These are phyloP conservation scores for Sporothrix pseudoabietina DNA, from an alignment of 2,329 filamentous ascomycete species.

Conservation along the genomic window DNA sequence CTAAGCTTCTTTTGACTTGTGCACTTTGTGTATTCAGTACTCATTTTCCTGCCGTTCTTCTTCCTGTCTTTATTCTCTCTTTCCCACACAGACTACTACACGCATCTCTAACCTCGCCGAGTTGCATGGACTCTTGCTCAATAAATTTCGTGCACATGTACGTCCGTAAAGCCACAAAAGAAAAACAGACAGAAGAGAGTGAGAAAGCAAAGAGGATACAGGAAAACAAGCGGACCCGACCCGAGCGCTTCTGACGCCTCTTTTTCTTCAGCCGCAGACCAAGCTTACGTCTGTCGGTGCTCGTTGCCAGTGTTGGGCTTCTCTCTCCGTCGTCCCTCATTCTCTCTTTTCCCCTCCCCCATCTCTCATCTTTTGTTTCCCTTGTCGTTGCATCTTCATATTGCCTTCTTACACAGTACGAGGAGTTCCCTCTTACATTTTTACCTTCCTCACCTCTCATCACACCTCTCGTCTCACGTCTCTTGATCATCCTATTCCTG, in stretches of 20 bases:
- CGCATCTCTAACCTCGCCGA: background rate
- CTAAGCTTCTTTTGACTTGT: background rate
- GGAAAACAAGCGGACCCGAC: background rate
- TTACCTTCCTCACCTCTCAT: background rate
- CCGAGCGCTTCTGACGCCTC: background rate
- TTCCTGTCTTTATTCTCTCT: background rate
- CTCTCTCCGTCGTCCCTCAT: background rate
- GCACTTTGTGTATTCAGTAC: background rate
- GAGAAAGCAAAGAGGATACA: background rate
- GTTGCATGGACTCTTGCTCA: no score
- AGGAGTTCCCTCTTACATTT: background rate
- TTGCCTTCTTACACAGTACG: background rate
- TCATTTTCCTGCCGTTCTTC: background rate
- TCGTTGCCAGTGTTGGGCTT: background rate
- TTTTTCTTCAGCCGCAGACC: constrained; percentile 10
- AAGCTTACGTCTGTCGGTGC: background rate
- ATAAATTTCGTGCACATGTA: background rate
- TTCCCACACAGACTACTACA: background rate
- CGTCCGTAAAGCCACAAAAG: background rate
- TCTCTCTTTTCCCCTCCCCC: background rate
- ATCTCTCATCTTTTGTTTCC: background rate
- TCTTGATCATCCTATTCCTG: background rate
- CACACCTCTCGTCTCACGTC: background rate
- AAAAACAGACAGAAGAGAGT: background rate
- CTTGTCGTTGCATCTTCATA: background rate